A percentile compares a stretch with the other conserved stretches of the same genome.
These are phyloP conservation scores for Exophiala sp. DNA, from an alignment of 2,329 filamentous ascomycete genomes.

Conservation along the genomic window DNA sequence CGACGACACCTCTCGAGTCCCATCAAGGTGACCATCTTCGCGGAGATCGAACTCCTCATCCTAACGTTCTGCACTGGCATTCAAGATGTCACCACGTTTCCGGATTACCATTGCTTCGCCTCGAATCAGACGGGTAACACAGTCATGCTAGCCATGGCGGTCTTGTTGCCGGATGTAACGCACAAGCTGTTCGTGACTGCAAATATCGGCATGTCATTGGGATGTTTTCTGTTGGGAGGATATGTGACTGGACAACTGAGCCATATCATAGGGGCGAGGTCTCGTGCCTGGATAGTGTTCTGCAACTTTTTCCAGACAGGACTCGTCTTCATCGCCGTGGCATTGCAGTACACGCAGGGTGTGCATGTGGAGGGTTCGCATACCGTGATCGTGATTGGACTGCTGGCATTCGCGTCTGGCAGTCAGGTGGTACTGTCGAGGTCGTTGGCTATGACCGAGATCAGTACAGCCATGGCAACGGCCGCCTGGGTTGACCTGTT, in stretches of 20 bases:
- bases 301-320: slow-evolving; percentile 55
- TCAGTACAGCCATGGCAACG: slow-evolving; percentile 63
- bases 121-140: slow-evolving; percentile 66
- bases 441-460: slow-evolving; percentile 56
- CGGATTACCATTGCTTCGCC: slow-evolving; percentile 60
- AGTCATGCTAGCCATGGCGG: slow-evolving; percentile 55
- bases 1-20: slow-evolving; percentile 15
- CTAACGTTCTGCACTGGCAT: slow-evolving; percentile 41
- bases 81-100: slow-evolving; percentile 58
- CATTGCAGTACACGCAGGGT: slow-evolving; percentile 34
- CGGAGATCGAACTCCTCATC: slow-evolving; percentile 37
- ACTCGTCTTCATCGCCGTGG: slow-evolving; percentile 54
- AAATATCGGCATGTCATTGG: slow-evolving; percentile 56
- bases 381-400: slow-evolving; percentile 46
- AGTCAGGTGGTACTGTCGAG: slow-evolving; percentile 59
- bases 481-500: slow-evolving; percentile 60
- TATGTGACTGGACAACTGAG: slow-evolving; percentile 57
- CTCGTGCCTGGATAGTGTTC: slow-evolving; percentile 52
- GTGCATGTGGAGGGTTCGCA: slow-evolving; percentile 34
- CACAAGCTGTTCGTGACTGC: slow-evolving; percentile 50
- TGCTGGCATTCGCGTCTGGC: slow-evolving; percentile 56
- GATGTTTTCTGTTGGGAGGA: slow-evolving; percentile 55
- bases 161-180: slow-evolving; percentile 43
- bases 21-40: slow-evolving; percentile 17
- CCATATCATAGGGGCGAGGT: slow-evolving; percentile 49